phyloP scores from a whole-genome alignment of 495 filamentous ascomycete species.

The Tuber borchii region DNA sequence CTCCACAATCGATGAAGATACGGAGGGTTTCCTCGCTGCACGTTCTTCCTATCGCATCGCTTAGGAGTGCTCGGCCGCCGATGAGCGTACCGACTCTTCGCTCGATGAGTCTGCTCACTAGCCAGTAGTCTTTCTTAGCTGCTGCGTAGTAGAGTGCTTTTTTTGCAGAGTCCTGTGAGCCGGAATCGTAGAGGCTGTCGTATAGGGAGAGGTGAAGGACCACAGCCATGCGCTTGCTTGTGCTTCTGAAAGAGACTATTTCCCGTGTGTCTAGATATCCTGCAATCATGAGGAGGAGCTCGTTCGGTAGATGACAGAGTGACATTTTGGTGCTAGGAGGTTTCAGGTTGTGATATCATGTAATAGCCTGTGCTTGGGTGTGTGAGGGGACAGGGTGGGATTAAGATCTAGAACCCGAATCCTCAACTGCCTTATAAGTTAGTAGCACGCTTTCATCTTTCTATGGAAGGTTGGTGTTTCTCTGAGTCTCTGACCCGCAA shows the following conservation, averaged over 20 bases:
- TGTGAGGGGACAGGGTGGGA: background rate
- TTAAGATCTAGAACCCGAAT: background rate
- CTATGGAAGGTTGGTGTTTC: background rate
- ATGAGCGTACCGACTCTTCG: background rate
- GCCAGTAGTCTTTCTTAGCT: background rate
- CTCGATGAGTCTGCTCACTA: background rate
- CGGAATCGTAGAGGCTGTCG: background rate
- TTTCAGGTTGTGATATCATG: background rate
- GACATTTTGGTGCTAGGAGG: background rate
- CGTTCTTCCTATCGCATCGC: background rate
- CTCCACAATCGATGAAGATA: background rate
- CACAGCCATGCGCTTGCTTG: background rate
- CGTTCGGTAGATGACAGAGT: background rate
- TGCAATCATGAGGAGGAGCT: background rate
- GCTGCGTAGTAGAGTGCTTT: background rate
- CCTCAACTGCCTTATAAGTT: background rate
- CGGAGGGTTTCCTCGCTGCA: background rate
- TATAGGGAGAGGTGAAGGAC: background rate
- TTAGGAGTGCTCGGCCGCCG: background rate
- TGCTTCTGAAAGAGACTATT: background rate
- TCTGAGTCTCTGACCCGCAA: background rate
- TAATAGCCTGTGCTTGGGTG: background rate
- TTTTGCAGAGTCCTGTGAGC: background rate
- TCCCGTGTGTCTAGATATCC: background rate
- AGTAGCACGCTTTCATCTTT: background rate